These are phyloP conservation scores for Suhomyces yuchorum DNA, from an alignment of 1,139 yeast species.

Conservation along the genomic window DNA sequence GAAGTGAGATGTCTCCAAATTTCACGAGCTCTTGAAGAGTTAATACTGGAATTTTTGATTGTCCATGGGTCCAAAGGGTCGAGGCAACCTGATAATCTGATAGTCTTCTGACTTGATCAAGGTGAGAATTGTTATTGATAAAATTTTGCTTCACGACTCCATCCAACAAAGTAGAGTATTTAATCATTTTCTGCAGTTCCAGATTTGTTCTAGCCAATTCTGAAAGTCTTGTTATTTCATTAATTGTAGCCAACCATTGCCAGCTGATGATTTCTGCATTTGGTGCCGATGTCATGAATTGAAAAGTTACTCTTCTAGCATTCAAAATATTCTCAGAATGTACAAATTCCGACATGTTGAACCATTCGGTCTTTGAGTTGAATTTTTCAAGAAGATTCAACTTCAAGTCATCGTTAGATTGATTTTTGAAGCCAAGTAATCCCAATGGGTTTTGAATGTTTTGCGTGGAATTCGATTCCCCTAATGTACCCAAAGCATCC, in stretches of 20 bases:
- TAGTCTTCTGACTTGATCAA: slow-evolving; percentile 23
- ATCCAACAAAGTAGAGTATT: slow-evolving; percentile 50
- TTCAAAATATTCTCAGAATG: slow-evolving; percentile 44
- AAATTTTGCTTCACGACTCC: slow-evolving; percentile 31
- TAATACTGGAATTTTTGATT: slow-evolving; percentile 54
- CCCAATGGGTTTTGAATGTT: slow-evolving; percentile 1
- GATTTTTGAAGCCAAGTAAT: neutral
- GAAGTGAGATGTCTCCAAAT: slow-evolving; percentile 22
- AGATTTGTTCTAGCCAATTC: slow-evolving; percentile 35
- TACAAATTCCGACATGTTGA: slow-evolving; percentile 33
- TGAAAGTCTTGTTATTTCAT: slow-evolving; percentile 47
- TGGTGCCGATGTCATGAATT: slow-evolving; percentile 21
- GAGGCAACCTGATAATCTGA: slow-evolving; percentile 54
- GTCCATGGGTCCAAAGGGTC: slow-evolving; percentile 61
- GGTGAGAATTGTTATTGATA: slow-evolving; percentile 6
- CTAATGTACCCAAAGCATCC: slow-evolving; percentile 14
- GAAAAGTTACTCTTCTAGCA: slow-evolving; percentile 40
- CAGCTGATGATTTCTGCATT: slow-evolving; percentile 1
- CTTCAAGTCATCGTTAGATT: neutral
- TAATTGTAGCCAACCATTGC: slow-evolving; percentile 31
- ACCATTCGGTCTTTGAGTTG: slow-evolving; percentile 36
- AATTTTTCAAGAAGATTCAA: slow-evolving; percentile 11
- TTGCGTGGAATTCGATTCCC: neutral
- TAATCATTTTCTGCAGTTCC: slow-evolving; percentile 52
- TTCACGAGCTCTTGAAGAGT: slow-evolving; percentile 39